Base-by-base conservation (phyloP, 1,139 yeast species). In the Pichia norvegensis region DNA sequence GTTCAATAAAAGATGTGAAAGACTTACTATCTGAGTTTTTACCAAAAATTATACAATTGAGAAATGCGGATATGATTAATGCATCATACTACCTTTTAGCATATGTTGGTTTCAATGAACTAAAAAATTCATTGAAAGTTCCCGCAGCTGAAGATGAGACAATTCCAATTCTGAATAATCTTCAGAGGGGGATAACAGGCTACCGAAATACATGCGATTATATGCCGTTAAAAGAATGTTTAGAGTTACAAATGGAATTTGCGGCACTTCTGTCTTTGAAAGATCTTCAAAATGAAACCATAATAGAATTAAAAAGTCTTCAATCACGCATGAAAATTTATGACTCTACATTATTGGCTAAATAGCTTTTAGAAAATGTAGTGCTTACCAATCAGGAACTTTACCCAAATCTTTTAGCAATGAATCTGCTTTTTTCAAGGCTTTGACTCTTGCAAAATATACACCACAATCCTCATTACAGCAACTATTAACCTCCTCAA, bases 381-480 rank as follows among this genome's bases (percentile, higher is more conserved):
- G 11, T 10, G 14, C 7, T 47, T 43, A 61, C 64, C 65, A 62
- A 5, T 55, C 52, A 11, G 58, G 45, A 21, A 49, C 41, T 3
- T 47, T 46, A 9, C 52, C 36, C 22, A 45, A 53, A n/a, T 46
- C 43, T 2, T 45, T 41, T 4, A 38, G 36, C 1, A 37, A 38
- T 2, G 29, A 33, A 1, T 41, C 59, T 52, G 56, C 56, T 54
- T 49, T 60, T 48, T 54, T 50, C 1, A 37, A 21, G 1, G 59
- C 52, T 45, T 66, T 60, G 11, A 59, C 52, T 14, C 75, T 55
- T 22, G 69, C 62, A 52, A 64, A 73, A 49, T 60, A 72, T 16
- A 70, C 54, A 2, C 72, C 64, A 48, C 78, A 74, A 53, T 73
- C 78, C 19, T 65, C 66, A 33, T 73, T 70, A 2, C 52, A 53